A percentile compares a stretch with the other conserved stretches of the same genome.
Evolutionary conservation across 306 rosid genomes (phyloP).

Genomic region (Pyrus communis): DNA sequence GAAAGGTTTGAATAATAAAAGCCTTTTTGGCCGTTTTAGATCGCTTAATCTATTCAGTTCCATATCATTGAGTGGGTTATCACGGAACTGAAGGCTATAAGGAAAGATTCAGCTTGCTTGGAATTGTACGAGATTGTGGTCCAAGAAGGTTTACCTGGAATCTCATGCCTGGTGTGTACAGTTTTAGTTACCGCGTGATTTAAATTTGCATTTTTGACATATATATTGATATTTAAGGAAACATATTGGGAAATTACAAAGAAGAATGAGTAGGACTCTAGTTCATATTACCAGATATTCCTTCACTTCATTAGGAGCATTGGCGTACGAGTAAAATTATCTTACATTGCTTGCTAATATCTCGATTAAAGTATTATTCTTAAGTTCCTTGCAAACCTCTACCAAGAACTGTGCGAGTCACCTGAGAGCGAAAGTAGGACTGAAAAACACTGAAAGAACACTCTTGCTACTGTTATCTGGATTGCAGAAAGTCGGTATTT

Average conservation of each 20-base stretch:
- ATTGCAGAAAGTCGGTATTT: not conserved
- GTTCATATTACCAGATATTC: not conserved
- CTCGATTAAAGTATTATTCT: not conserved
- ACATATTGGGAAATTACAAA: not conserved
- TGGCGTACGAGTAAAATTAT: not conserved
- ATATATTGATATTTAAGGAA: not conserved
- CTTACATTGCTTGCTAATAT: too few relatives aligned
- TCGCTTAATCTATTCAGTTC: constrained; percentile 17
- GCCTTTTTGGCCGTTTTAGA: constrained; percentile 24
- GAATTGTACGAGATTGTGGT: constrained; percentile 7
- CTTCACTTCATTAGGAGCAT: not conserved
- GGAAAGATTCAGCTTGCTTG: constrained; percentile 2
- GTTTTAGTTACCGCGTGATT: constrained; percentile 7
- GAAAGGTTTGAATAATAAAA: constrained; percentile 28
- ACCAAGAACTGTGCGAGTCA: not conserved
- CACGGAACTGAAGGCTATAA: constrained; percentile 19
- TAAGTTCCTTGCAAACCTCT: not conserved
- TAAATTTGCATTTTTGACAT: not conserved
- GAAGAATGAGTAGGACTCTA: not conserved
- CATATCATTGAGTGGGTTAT: constrained; percentile 22
- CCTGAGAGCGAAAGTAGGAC: not conserved
- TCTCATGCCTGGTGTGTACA: constrained; percentile 10
- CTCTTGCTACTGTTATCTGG: not conserved
- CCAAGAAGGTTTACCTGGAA: constrained; percentile 4
- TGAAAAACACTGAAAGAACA: not conserved